Base-by-base conservation (phyloP, 2,329 filamentous ascomycete species). In the Triangularia setosa region DNA sequence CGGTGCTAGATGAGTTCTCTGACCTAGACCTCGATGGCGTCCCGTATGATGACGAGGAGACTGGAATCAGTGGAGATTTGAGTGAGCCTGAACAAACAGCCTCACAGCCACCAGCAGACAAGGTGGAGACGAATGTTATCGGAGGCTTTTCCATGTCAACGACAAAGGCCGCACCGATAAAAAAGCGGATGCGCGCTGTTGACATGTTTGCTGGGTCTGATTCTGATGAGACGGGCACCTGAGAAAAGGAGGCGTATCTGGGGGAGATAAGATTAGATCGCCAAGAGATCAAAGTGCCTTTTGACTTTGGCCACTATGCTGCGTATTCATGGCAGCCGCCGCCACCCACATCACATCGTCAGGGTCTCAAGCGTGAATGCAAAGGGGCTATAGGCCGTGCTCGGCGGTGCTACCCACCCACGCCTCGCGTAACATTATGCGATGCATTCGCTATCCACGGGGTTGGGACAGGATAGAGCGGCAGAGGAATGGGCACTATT, bases 141-240 rank as follows among this genome's bases (percentile, higher is more conserved):
- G 73, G 67, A 23, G 71, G 70, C 30, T 73, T 69, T 67, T 71
- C 69, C 68, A 71, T 71, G 65, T 68, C 63, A 12, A 66, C 56
- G 23, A 67, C 65, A 28, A 69, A 72, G 7, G 58, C 68, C 61
- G 71, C 73, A 57, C 66, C 71, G 64, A 72, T 80, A 68, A 80
- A 84, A 70, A 89, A 85, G 73, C 84, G 90, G 67, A 89, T 91
- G 76, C 87, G 87, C 69, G 91, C 91, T 4, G 90, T 90, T 69
- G 91, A 95, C 73, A 93, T 95, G 91, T 96, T 95, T 84, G 91
- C 90, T 11, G 90, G 90, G 74, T 90, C 89, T 4, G 90, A 76
- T 48, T 79, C 75, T 28, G 78, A 79, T n/a, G 73, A 48, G 40
- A 48, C 33, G 21, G 66, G 2, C n/a, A 27, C 58, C 48, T 68